Evolutionary conservation across 2,329 filamentous ascomycete species (phyloP).

Genomic region (Aspergillus sp.): DNA sequence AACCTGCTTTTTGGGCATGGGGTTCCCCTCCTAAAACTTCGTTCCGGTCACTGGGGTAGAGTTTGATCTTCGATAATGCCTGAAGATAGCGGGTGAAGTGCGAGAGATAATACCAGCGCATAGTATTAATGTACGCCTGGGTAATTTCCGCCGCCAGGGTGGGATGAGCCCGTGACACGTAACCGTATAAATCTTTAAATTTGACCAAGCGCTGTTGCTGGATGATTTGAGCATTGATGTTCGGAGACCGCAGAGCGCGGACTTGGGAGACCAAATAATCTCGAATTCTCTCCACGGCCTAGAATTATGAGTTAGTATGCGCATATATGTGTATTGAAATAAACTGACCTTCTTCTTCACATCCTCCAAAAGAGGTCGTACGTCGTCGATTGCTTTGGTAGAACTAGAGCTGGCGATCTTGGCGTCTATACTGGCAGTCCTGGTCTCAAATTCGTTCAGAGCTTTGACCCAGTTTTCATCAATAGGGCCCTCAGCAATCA

Average conservation of each 20-base stretch:
- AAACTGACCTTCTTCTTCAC: constrained; percentile 70
- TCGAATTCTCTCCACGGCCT: constrained; percentile 89
- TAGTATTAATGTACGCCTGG: constrained; percentile 94
- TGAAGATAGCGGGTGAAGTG: constrained; percentile 87
- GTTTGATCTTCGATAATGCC: constrained; percentile 77
- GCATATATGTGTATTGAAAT: background rate
- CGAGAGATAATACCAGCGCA: constrained; percentile 96
- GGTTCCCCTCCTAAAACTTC: constrained; percentile 82
- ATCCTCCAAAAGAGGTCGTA: constrained; percentile 81
- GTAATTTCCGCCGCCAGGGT: constrained; percentile 86
- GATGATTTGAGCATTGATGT: constrained; percentile 95
- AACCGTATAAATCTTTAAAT: constrained; percentile 84
- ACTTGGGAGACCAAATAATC: constrained; percentile 95
- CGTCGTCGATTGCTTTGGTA: constrained; percentile 76
- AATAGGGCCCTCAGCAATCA: constrained; percentile 83
- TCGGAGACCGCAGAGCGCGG: constrained; percentile 87
- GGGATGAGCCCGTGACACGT: constrained; percentile 78
- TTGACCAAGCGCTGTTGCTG: constrained; percentile 88
- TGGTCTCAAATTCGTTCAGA: constrained; percentile 78
- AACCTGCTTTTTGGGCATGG: constrained; percentile 59
- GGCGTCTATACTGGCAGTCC: constrained; percentile 69
- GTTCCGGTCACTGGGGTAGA: constrained; percentile 78
- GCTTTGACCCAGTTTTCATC: constrained; percentile 87
- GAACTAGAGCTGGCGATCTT: constrained; percentile 61
- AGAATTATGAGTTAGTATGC: constrained; percentile 8